Evolutionary conservation across 2,329 filamentous ascomycete species (phyloP), one percentile per base, ranked within the genome.

Genomic region (Alternaria alternata): DNA sequence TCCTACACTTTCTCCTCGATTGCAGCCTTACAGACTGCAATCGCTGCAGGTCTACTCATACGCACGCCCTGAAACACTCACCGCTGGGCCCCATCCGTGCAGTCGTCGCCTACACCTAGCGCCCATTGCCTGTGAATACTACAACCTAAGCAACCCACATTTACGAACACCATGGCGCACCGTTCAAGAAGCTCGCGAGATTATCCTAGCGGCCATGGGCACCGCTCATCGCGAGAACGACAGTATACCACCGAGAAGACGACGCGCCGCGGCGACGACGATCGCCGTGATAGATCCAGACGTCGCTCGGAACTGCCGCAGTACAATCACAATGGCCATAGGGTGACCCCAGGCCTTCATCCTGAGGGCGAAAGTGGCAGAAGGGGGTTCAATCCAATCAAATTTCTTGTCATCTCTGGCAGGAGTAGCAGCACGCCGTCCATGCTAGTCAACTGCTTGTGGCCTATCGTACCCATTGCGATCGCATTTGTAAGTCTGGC

Each of bases 391-490:
- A 84, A 92, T 67, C 88, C 88, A 0, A 54, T 84, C 43, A 83
- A 87, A 54, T 91, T 92, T 72, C 67, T 91, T 32, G 81, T 79
- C 64, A 89, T 93, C 55, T 85, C 84, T 73, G 89, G 87, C 78
- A 81, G 79, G 51, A 91, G 89, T 44, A 87, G 87, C 30, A 89
- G 87, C 71, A 84, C 81, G 30, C 80, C 87, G 12, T 92, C 90
- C 8, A 85, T 85, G 73, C 73, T 84, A 51, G 88, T 91, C 70
- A 93, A 93, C 73, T 69, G 91, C 26, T 83, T 93, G 36, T 93
- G 90, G 90, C 91, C 91, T 5, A 83, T 91, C 61, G 90, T 93
- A 2, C 90, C 90, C 7, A 87, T 86, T 30, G 90, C 90, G 18
- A 88, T 93, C 66, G 88, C 83, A n/a, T 80, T 91, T 78, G 72